These are phyloP conservation scores for Gracilaria domingensis DNA, from an alignment of 23 red algal species.

Conservation along the genomic window DNA sequence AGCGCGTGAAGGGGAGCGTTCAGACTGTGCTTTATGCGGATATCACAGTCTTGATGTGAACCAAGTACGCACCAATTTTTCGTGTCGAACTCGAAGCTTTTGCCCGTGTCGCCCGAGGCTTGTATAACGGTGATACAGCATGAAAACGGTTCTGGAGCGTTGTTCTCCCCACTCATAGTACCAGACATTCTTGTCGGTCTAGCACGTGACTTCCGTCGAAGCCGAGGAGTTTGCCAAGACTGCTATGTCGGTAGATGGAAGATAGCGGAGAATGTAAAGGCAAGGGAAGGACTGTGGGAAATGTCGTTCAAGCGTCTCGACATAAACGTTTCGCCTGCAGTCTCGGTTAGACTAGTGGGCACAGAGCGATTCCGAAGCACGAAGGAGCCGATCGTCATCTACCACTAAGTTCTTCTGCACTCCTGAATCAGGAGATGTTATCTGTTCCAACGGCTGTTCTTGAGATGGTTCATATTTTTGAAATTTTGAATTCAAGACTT, in stretches of 20 bases:
- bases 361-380: neutral
- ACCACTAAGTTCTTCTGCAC: no score
- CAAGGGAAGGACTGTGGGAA: no score
- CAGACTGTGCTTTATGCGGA: slow-evolving; percentile 31
- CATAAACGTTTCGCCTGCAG: neutral
- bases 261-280: neutral
- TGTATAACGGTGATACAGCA: slow-evolving; percentile 44
- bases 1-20: slow-evolving; percentile 61
- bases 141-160: neutral
- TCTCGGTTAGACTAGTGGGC: neutral
- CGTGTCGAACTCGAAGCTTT: slow-evolving; percentile 31
- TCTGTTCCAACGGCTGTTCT: neutral
- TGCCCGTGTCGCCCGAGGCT: slow-evolving; percentile 13
- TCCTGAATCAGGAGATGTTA: no score
- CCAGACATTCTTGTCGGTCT: neutral
- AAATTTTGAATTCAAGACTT: slow-evolving; percentile 31
- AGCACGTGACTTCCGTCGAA: no score
- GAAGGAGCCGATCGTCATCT: neutral
- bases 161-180: neutral
- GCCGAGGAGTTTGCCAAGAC: no score
- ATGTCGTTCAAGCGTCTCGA: neutral
- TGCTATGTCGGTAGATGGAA: no score
- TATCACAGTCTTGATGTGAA: slow-evolving; percentile 62
- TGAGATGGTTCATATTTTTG: neutral
- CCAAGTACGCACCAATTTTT: slow-evolving; percentile 59